phyloP scores from a whole-genome alignment of 2,329 filamentous ascomycete genomes.

The Clonostachys chloroleuca region DNA sequence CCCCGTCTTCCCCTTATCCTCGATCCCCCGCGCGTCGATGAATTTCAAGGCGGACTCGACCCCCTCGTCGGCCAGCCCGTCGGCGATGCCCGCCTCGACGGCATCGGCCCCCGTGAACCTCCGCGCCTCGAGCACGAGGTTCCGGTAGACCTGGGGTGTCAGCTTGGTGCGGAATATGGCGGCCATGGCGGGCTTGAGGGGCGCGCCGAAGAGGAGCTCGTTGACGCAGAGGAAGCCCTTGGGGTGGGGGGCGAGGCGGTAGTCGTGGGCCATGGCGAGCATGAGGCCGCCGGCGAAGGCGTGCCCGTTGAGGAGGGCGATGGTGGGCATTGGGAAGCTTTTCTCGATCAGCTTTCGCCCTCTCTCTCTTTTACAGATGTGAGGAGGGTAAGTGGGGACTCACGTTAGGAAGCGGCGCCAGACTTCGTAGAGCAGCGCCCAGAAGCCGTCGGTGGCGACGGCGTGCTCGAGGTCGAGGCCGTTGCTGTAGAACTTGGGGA shows the following conservation, averaged over 20 bases:
- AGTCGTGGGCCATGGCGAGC: slow-evolving; percentile 78
- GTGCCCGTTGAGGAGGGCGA: slow-evolving; percentile 77
- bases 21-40: slow-evolving; percentile 53
- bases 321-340: slow-evolving; percentile 73
- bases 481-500: slow-evolving; percentile 79
- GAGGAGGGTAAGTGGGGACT: not conserved
- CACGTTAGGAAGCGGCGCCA: slow-evolving; percentile 53
- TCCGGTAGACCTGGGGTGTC: slow-evolving; percentile 49
- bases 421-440: slow-evolving; percentile 57
- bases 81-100: slow-evolving; percentile 62
- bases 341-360: not conserved
- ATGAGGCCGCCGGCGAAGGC: slow-evolving; percentile 80
- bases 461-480: slow-evolving; percentile 73
- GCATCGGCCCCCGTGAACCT: slow-evolving; percentile 62
- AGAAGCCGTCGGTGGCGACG: slow-evolving; percentile 55
- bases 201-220: slow-evolving; percentile 74
- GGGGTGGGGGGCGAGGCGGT: slow-evolving; percentile 68
- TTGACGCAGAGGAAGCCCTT: slow-evolving; percentile 77
- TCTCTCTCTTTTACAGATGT: not conserved
- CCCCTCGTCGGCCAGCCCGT: slow-evolving; percentile 55
- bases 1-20: slow-evolving; percentile 57
- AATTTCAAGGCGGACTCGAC: slow-evolving; percentile 50
- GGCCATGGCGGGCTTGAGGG: slow-evolving; percentile 71
- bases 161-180: slow-evolving; percentile 71
- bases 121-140: slow-evolving; percentile 68